Evolutionary conservation across 345 rosid genomes (phyloP).

Genomic region (Eucalyptus tenuipes): DNA sequence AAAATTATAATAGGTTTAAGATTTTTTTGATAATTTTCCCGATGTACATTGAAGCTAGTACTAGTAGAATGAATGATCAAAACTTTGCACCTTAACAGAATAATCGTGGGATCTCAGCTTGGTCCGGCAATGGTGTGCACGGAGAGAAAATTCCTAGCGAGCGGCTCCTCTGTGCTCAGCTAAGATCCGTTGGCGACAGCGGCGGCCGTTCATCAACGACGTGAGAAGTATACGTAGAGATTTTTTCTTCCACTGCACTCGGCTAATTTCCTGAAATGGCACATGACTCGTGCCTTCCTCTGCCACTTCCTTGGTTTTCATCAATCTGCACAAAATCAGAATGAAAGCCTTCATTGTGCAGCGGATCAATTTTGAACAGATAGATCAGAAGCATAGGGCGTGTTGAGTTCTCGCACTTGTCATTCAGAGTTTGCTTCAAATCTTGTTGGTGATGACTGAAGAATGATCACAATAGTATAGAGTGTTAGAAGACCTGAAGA

Average conservation of each 20-base stretch:
- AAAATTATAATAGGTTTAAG: fast-evolving
- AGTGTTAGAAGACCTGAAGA: no score
- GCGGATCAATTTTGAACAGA: neutral
- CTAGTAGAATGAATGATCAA: neutral
- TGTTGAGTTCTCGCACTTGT: neutral
- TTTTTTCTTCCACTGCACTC: no score
- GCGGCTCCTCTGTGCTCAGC: neutral
- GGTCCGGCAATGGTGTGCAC: neutral
- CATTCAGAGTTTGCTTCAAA: neutral
- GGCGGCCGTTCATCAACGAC: neutral
- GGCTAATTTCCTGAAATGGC: no score
- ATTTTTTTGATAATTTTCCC: no score
- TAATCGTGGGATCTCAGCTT: neutral
- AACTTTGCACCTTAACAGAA: neutral
- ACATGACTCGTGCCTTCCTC: neutral
- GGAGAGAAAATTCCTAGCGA: neutral
- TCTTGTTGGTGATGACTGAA: neutral
- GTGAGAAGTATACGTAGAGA: neutral
- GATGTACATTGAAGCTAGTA: neutral
- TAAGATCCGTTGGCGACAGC: neutral
- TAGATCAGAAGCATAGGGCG: neutral
- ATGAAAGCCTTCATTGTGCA: neutral
- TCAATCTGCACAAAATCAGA: neutral
- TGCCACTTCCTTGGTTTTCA: neutral
- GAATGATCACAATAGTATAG: neutral